Conservation (phyloP, 108 stramenopile species). For the Aurantiochytrium sp. region DNA sequence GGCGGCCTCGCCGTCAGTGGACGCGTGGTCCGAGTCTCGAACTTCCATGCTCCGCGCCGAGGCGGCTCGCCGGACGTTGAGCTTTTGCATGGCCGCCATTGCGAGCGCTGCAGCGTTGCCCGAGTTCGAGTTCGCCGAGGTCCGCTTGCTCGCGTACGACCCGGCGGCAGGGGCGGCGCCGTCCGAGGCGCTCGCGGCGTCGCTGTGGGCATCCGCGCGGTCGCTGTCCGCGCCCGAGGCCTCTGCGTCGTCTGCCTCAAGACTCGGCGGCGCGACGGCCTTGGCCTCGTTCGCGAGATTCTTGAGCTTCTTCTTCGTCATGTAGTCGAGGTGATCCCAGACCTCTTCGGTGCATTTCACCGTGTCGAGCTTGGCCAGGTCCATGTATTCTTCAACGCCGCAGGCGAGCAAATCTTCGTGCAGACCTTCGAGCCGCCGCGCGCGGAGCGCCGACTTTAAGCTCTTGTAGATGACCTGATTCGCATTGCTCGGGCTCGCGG, state of each 20-base stretch:
- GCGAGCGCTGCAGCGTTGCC: not conserved
- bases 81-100: not conserved
- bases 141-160: not conserved
- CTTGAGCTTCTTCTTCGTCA: not conserved
- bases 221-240: not conserved
- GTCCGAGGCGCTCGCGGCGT: not conserved
- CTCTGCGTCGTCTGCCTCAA: not conserved
- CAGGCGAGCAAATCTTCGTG: not conserved
- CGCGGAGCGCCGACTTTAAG: not conserved
- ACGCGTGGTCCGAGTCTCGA: too few relatives aligned
- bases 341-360: not conserved
- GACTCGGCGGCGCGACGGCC: not conserved
- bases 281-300: conserved; percentile 8
- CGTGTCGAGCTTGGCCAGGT: conserved; percentile 5
- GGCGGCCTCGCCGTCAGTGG: too few relatives aligned
- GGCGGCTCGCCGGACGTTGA: not conserved
- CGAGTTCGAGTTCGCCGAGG: not conserved
- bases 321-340: not conserved
- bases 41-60: not conserved
- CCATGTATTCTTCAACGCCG: not conserved
- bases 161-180: not conserved
- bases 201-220: not conserved
- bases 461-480: conserved; percentile 3
- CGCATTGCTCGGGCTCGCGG: not conserved
- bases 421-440: not conserved